A percentile compares a stretch with the other conserved stretches of the same genome.
Conservation (phyloP, 495 filamentous ascomycete genomes). For the Neurospora sp. region DNA sequence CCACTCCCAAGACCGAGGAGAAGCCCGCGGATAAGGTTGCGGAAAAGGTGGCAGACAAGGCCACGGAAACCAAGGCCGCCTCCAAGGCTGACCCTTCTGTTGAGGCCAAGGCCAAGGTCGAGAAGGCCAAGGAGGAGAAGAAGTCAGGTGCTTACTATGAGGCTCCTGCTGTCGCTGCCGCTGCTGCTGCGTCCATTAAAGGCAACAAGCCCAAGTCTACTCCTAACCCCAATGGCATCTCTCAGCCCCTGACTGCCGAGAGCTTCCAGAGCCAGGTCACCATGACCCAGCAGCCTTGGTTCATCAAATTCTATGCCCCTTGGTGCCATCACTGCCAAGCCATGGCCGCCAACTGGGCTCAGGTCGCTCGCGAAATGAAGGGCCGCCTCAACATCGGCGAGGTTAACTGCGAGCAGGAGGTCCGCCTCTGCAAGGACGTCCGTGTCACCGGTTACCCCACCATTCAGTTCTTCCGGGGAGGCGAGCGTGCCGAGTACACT, state of each 20-base stretch:
- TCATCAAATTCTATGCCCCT: constrained; percentile 96
- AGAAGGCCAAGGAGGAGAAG: constrained; percentile 1
- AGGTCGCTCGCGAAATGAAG: constrained; percentile 84
- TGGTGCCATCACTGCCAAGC: constrained; percentile 96
- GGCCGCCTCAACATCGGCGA: constrained; percentile 83
- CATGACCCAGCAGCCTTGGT: constrained; percentile 85
- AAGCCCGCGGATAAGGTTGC: not conserved
- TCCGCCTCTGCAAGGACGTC: constrained; percentile 81
- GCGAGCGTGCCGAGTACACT: constrained; percentile 85
- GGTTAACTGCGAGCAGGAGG: constrained; percentile 85
- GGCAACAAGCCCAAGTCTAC: constrained; percentile 37
- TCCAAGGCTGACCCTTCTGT: constrained; percentile 9
- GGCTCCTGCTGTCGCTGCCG: not conserved
- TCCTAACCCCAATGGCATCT: constrained; percentile 65
- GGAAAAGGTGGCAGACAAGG: constrained; percentile 33
- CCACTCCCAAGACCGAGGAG: not conserved
- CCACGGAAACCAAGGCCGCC: constrained; percentile 6
- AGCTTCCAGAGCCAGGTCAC: constrained; percentile 80
- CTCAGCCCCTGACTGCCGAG: constrained; percentile 68
- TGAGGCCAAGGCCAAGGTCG: constrained; percentile 8
- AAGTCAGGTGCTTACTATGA: not conserved
- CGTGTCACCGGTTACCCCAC: constrained; percentile 72
- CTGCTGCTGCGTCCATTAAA: constrained; percentile 1
- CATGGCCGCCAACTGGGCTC: constrained; percentile 79
- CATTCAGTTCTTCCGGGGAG: constrained; percentile 85